These are phyloP conservation scores for Rosa multiflora DNA, from an alignment of 306 rosid species.

Conservation along the genomic window DNA sequence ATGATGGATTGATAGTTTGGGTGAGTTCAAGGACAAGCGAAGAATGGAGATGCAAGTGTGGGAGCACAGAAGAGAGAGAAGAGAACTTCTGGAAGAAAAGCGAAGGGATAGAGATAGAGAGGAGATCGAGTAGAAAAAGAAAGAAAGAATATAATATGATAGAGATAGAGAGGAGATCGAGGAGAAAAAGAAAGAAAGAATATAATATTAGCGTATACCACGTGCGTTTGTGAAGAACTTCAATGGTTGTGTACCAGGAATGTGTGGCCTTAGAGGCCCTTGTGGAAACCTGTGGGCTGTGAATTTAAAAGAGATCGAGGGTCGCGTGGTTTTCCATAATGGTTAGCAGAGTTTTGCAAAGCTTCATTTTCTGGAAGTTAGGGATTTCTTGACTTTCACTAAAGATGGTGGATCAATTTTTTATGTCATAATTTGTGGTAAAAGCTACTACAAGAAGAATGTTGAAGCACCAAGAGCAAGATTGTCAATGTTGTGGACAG, in stretches of 20 bases:
- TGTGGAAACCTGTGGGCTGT: slow-evolving; percentile 6
- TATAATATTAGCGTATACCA: background rate
- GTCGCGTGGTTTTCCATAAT: background rate
- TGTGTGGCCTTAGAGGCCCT: background rate
- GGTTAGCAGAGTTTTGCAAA: slow-evolving; percentile 11
- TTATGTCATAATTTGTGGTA: slow-evolving; percentile 7
- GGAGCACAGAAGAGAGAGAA: no score
- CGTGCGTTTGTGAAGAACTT: background rate
- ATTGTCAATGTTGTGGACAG: background rate
- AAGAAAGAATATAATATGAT: no score
- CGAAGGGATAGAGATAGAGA: no score
- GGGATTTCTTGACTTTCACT: slow-evolving; percentile 12
- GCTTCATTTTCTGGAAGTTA: background rate
- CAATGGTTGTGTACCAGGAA: background rate
- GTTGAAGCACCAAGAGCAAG: background rate
- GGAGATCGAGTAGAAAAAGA: no score
- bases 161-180: no score
- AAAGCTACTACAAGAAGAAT: slow-evolving; percentile 13
- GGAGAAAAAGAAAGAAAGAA: no score
- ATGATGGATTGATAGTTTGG: no score
- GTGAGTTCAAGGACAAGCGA: no score
- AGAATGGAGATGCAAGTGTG: no score
- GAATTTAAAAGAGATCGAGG: background rate
- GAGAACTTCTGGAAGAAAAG: no score
- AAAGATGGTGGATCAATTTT: slow-evolving; percentile 6